Percentiles rank a stretch among this genome's conserved stretches.
phyloP scores from a whole-genome alignment of 164 flowering plant genomes.

The Buxus sempervirens region DNA sequence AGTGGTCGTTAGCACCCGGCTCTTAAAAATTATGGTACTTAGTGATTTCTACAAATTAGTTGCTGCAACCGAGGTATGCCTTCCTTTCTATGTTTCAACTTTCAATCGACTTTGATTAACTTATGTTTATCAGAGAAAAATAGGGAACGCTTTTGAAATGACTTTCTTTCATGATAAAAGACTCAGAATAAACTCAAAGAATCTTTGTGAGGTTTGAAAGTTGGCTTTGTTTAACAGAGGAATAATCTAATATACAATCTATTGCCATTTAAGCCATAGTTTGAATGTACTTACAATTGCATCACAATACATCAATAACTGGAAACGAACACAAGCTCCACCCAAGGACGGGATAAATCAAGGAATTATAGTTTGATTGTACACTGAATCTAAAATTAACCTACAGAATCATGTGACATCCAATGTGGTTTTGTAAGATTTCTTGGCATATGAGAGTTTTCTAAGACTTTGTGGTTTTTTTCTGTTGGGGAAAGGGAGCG shows the following conservation, averaged over 20 bases:
- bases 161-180: neutral
- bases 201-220: neutral
- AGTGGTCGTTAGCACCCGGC: slow-evolving; percentile 45
- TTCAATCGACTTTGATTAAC: no score
- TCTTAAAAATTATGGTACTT: slow-evolving; percentile 42
- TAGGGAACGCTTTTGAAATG: no score
- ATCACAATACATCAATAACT: neutral
- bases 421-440: no score
- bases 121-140: no score
- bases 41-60: slow-evolving; percentile 47
- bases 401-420: neutral
- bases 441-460: neutral
- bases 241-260: neutral
- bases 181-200: neutral
- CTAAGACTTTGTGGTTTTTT: no score
- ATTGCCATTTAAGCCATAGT: neutral
- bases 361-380: neutral
- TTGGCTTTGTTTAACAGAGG: neutral
- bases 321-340: neutral
- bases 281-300: neutral
- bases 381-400: neutral
- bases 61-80: slow-evolving; percentile 58
- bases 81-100: neutral
- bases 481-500: no score
- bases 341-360: neutral